phyloP scores from a whole-genome alignment of 2,329 filamentous ascomycete species.

The Fusarium vanettenii region DNA sequence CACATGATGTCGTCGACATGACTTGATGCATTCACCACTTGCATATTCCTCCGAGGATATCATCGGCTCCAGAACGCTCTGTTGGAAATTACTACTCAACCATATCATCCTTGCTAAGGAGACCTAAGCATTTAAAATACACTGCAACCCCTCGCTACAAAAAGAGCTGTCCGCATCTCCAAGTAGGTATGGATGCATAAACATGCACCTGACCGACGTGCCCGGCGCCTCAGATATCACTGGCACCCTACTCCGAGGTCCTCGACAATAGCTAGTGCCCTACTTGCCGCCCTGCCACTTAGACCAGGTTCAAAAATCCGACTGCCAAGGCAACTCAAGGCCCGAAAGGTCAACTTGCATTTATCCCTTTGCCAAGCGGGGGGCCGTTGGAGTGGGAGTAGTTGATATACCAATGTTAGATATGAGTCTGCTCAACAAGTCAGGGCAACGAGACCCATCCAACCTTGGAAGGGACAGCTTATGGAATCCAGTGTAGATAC shows the following conservation, averaged over 20 bases:
- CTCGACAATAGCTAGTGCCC: not conserved
- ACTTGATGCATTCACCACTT: not conserved
- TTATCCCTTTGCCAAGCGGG: not conserved
- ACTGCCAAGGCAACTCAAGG: not conserved
- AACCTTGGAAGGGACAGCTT: not conserved
- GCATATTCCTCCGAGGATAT: constrained; percentile 16
- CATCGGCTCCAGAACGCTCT: constrained; percentile 10
- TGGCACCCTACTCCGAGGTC: not conserved
- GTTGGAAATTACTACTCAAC: not conserved
- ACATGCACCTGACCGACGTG: not conserved
- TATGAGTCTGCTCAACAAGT: not conserved
- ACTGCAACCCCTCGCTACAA: not conserved
- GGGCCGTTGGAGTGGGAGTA: not conserved
- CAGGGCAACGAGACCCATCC: not conserved
- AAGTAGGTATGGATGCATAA: not conserved
- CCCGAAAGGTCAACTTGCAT: not conserved
- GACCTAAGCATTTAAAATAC: not conserved
- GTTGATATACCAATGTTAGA: not conserved
- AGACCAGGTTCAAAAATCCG: not conserved
- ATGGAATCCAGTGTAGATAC: not conserved
- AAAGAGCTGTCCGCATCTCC: not conserved
- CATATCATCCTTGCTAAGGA: not conserved
- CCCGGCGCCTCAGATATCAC: not conserved
- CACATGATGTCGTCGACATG: constrained; percentile 23
- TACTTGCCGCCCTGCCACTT: not conserved